phyloP scores from a whole-genome alignment of 75 land plant genomes.

The Cunninghamia lanceolata region DNA sequence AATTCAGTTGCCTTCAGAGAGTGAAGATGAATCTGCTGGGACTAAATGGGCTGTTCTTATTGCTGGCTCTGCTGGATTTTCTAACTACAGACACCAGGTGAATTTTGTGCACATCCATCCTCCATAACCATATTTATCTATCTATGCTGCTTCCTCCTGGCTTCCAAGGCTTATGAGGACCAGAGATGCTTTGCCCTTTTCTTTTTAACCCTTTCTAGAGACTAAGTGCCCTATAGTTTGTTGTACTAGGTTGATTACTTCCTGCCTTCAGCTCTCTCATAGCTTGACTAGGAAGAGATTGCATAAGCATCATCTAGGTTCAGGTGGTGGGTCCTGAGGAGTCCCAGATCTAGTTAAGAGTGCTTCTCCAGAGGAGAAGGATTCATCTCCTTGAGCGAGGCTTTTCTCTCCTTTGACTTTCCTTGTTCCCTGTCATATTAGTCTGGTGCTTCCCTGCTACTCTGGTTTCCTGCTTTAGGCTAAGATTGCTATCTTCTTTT shows the following conservation, averaged over 20 bases:
- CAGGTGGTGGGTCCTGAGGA: neutral
- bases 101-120: neutral
- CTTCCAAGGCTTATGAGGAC: neutral
- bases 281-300: neutral
- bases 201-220: neutral
- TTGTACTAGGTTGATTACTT: neutral
- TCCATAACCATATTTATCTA: neutral
- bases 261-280: neutral
- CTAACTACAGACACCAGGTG: slow-evolving; percentile 39
- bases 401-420: neutral
- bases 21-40: slow-evolving; percentile 1
- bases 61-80: slow-evolving; percentile 30
- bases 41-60: slow-evolving; percentile 32
- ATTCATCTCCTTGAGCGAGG: neutral
- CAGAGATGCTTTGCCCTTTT: neutral
- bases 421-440: neutral
- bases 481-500: neutral
- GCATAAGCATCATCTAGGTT: neutral
- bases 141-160: neutral
- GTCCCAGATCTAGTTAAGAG: neutral
- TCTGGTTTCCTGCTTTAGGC: neutral
- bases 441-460: neutral
- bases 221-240: neutral
- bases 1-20: neutral
- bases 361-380: neutral